Base-by-base conservation (phyloP, 2,329 filamentous ascomycete species). In the Pseudogymnoascus sp. region DNA sequence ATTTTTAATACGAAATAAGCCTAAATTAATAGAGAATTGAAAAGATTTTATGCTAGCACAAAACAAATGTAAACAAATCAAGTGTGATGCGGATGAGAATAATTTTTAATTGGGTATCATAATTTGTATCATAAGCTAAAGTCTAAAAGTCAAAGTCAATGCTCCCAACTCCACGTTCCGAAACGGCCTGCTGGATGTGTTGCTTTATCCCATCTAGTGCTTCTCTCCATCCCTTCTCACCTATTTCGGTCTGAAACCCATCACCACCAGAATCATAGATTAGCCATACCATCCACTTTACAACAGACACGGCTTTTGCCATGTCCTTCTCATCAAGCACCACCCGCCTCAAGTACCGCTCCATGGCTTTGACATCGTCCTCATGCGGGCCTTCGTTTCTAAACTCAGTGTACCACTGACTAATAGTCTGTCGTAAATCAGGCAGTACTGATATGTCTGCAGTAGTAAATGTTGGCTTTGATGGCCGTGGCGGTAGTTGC, bases 301-400 rank as follows among this genome's bases (percentile, higher is more conserved):
- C 82, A 16, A 94, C 75, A 11, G 83, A 82, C 1, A 84, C 80
- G 0, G 84, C 90, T 74, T 96, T 96, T 4, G 82, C 82, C 75
- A 94, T 80, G 72, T 97, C 87, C 63, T 82, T 79, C 74, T 97
- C 94, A 63, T 93, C 87, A 1, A 76, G 64, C 0, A 96, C 81
- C 0, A 97, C 90, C 25, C 82, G 82, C 4, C 73, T 78, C 30
- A 97, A 74, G 73, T 96, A 97, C 69, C 79, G 82, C 61, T 82
- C 84, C 64, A 97, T 79, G 38, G 92, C 86, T 41, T 81, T 81
- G 0, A 93, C 87, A 74, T 99, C 94, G 63, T 89, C 85, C 0
- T 76, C 75, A 73, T 94, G 92, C 1, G 94, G 94, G 0, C 90
- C 91, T 2, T 92, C 88, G 4, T 79, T 79, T 36, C 74, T 77